Evolutionary conservation across 2,329 filamentous ascomycete genomes (phyloP).

Genomic region (Ophiocordyceps sinensis): DNA sequence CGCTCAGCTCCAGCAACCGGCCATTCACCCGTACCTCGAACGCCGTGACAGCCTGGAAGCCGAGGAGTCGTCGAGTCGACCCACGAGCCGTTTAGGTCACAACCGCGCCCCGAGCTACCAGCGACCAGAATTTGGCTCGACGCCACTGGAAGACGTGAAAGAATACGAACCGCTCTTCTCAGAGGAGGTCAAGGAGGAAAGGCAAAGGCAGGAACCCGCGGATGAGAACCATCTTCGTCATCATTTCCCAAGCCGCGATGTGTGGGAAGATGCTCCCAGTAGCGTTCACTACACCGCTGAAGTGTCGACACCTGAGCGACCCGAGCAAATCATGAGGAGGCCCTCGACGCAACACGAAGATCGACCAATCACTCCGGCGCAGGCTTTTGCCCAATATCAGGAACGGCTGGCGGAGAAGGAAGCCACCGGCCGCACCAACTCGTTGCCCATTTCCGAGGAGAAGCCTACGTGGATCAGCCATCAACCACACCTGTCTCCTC

Average conservation of each 20-base stretch:
- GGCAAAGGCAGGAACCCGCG: constrained; percentile 14
- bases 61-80: constrained; percentile 44
- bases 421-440: constrained; percentile 13
- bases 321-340: constrained; percentile 23
- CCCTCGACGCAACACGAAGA: constrained; percentile 13
- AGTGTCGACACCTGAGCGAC: constrained; percentile 60
- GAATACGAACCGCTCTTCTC: constrained; percentile 94
- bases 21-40: constrained; percentile 61
- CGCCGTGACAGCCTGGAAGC: constrained; percentile 44
- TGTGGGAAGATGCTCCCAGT: constrained; percentile 92
- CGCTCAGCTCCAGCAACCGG: constrained; percentile 58
- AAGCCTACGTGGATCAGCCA: constrained; percentile 30
- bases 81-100: constrained; percentile 43
- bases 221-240: constrained; percentile 43
- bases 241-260: constrained; percentile 81
- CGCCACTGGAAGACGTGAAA: constrained; percentile 72
- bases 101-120: constrained; percentile 39
- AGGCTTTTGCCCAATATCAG: constrained; percentile 51
- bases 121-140: constrained; percentile 40
- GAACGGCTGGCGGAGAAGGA: constrained; percentile 51
- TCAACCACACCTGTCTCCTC: constrained; percentile 34
- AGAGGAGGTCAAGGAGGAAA: constrained; percentile 47
- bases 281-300: constrained; percentile 68
- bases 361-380: constrained; percentile 40
- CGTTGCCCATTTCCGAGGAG: constrained; percentile 14